A percentile compares a stretch with the other conserved stretches of the same genome.
phyloP scores from a whole-genome alignment of 192 early-diverging fungal species.

The Phycomyces nitens region DNA sequence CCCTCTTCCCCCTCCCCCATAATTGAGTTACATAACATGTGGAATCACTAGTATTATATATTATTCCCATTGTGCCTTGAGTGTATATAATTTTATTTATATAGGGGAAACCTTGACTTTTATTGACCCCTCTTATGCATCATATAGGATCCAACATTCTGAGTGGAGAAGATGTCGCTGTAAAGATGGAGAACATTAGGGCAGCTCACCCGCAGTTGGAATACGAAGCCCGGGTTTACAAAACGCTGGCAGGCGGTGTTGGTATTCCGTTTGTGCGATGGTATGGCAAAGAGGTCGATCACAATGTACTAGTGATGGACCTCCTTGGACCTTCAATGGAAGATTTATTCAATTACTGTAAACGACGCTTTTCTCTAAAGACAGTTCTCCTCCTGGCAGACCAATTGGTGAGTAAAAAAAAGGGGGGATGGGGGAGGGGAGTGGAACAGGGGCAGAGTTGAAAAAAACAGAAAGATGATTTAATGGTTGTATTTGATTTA shows the following conservation, averaged over 20 bases:
- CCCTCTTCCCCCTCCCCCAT: too few relatives aligned
- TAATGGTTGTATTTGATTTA: neutral
- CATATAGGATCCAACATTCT: slow-evolving; percentile 74
- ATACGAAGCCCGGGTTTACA: slow-evolving; percentile 96
- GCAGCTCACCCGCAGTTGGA: slow-evolving; percentile 97
- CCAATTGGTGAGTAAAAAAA: slow-evolving; percentile 64
- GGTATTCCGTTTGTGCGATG: slow-evolving; percentile 86
- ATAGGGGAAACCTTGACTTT: too few relatives aligned
- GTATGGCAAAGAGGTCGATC: slow-evolving; percentile 80
- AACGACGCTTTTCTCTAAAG: slow-evolving; percentile 84
- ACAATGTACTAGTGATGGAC: slow-evolving; percentile 87
- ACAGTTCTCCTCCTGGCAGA: slow-evolving; percentile 84
- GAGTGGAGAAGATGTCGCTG: slow-evolving; percentile 94
- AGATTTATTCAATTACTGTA: slow-evolving; percentile 89
- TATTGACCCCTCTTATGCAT: neutral
- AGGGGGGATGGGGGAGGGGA: neutral
- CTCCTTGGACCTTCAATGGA: slow-evolving; percentile 85
- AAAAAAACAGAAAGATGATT: neutral
- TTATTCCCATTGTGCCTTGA: too few relatives aligned
- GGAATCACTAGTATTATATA: too few relatives aligned
- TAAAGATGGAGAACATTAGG: slow-evolving; percentile 91
- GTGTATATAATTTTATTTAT: too few relatives aligned
- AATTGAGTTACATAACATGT: too few relatives aligned
- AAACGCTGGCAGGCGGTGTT: slow-evolving; percentile 88
- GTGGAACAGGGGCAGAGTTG: too few relatives aligned